Conservation (phyloP, 169 alveolate genomes). For the Gregarina niphandrodes region DNA sequence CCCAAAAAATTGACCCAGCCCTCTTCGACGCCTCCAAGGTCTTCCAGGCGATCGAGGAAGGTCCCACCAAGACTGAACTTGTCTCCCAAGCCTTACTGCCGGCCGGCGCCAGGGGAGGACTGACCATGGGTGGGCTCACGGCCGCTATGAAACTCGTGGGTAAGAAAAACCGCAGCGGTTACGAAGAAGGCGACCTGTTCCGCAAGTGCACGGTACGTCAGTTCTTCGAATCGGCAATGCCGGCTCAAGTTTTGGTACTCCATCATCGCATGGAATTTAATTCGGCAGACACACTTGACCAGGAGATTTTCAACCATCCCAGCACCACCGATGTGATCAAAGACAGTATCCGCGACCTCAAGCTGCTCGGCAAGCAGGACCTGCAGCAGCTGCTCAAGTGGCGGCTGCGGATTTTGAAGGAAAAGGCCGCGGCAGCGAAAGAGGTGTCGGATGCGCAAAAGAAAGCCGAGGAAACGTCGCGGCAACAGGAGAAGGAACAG, state of each 20-base stretch:
- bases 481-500: not conserved
- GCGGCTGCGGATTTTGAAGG: slow-evolving; percentile 45
- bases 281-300: no score
- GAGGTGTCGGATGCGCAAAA: slow-evolving; percentile 7
- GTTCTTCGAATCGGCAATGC: no score
- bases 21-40: slow-evolving; percentile 77
- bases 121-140: slow-evolving; percentile 43
- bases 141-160: slow-evolving; percentile 23
- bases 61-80: no score
- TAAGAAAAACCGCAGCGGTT: slow-evolving; percentile 30
- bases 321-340: slow-evolving; percentile 44
- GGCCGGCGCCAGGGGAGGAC: slow-evolving; percentile 11
- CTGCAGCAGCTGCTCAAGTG: slow-evolving; percentile 48
- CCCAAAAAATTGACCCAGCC: slow-evolving; percentile 69
- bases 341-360: slow-evolving; percentile 28
- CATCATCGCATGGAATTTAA: no score
- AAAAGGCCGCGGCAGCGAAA: no score
- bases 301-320: slow-evolving; percentile 14
- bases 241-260: no score
- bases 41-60: slow-evolving; percentile 40
- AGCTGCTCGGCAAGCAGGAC: slow-evolving; percentile 57
- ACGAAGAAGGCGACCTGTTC: no score
- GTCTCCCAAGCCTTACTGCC: not conserved
- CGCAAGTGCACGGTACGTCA: no score
- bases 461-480: not conserved